These are phyloP conservation scores for Sequoiadendron giganteum DNA, from an alignment of 75 land plant genomes.

Conservation along the genomic window DNA sequence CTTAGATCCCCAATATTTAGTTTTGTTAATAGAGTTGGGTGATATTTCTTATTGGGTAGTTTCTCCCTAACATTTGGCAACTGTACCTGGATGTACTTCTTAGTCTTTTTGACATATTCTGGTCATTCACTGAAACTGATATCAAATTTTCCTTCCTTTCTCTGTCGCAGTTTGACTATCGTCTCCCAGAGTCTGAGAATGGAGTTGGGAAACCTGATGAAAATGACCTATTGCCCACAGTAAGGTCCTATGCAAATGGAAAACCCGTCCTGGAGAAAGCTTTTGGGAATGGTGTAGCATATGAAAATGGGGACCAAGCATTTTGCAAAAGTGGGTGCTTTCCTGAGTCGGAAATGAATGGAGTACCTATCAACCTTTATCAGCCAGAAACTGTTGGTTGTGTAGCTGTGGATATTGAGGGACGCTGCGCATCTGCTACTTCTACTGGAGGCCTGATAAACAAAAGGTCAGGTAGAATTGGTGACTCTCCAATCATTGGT, in stretches of 20 bases:
- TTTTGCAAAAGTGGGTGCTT: not conserved
- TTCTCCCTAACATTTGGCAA: not conserved
- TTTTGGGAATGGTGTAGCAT: not conserved
- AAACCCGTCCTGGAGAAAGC: not conserved
- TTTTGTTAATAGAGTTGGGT: not conserved
- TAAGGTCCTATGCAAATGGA: not conserved
- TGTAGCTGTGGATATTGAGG: slow-evolving; percentile 76
- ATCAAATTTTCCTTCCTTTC: not conserved
- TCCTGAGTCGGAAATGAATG: slow-evolving; percentile 41
- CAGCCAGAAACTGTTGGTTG: slow-evolving; percentile 93
- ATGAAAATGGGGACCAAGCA: not conserved
- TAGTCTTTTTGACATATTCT: not conserved
- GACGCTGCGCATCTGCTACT: slow-evolving; percentile 89
- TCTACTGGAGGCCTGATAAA: slow-evolving; percentile 96
- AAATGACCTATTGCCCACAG: slow-evolving; percentile 2
- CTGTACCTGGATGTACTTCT: not conserved
- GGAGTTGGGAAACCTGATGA: not conserved
- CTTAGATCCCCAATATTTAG: not conserved
- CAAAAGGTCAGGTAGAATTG: slow-evolving; percentile 89
- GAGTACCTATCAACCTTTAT: slow-evolving; percentile 59
- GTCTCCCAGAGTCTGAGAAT: slow-evolving; percentile 16
- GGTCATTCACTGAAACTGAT: not conserved
- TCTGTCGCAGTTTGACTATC: slow-evolving; percentile 56
- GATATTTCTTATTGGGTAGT: not conserved
- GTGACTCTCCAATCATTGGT: slow-evolving; percentile 91